These are phyloP conservation scores for Reutealis trisperma DNA, from an alignment of 345 rosid genomes.

Conservation along the genomic window DNA sequence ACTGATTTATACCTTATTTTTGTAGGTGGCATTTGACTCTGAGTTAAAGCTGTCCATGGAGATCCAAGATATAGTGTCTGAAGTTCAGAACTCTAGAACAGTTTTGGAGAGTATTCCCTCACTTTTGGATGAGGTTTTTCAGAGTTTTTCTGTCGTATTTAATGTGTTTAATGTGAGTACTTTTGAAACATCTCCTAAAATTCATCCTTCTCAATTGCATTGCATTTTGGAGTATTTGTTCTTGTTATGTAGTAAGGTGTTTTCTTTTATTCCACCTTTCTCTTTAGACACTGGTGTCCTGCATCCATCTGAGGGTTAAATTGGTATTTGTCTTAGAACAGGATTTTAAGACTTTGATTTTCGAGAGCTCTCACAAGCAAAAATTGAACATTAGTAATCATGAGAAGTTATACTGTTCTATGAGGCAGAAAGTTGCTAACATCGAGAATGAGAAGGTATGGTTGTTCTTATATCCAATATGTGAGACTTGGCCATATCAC, in stretches of 20 bases:
- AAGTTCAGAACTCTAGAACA: constrained; percentile 47
- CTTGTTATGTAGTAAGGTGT: neutral
- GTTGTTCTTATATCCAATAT: neutral
- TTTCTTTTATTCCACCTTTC: neutral
- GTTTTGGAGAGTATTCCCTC: constrained; percentile 45
- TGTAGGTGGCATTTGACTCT: constrained; percentile 39
- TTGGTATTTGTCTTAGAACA: constrained; percentile 29
- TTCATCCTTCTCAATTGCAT: neutral
- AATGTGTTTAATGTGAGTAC: constrained; percentile 58
- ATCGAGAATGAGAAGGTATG: constrained; percentile 71
- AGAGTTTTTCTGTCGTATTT: constrained; percentile 44
- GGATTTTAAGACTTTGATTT: constrained; percentile 59
- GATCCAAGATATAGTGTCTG: constrained; percentile 53
- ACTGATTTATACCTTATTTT: constrained; percentile 28
- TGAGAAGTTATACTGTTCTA: constrained; percentile 38
- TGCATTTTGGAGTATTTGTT: neutral
- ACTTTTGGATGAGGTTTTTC: constrained; percentile 64
- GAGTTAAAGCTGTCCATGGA: constrained; percentile 48
- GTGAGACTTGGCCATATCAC: neutral
- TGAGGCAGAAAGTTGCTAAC: constrained; percentile 49
- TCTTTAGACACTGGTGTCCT: neutral
- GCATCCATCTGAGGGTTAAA: constrained; percentile 8
- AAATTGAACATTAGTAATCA: constrained; percentile 41
- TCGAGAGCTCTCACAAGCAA: constrained; percentile 50
- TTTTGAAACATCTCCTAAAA: constrained; percentile 9